A percentile compares a stretch with the other conserved stretches of the same genome.
Evolutionary conservation across 2,329 filamentous ascomycete species (phyloP).

Genomic region (Penicillium italicum): DNA sequence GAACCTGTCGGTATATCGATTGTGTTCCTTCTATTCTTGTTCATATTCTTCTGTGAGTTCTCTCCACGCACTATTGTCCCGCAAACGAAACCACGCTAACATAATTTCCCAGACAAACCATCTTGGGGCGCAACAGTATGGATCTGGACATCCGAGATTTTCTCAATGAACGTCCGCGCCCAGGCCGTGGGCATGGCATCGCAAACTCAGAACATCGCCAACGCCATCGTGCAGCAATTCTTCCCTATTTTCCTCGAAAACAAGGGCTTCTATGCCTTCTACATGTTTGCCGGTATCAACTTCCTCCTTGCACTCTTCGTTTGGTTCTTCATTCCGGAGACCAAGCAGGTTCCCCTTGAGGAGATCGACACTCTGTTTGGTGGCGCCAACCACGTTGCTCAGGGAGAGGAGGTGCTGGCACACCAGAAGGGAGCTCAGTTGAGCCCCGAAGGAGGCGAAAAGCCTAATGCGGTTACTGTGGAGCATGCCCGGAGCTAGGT

Average conservation of each 20-base stretch:
- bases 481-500: slow-evolving; percentile 19
- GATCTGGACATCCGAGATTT: slow-evolving; percentile 68
- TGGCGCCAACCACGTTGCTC: slow-evolving; percentile 35
- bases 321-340: slow-evolving; percentile 53
- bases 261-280: slow-evolving; percentile 54
- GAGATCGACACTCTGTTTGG: slow-evolving; percentile 40
- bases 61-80: slow-evolving; percentile 1
- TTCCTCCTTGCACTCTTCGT: slow-evolving; percentile 50
- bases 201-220: slow-evolving; percentile 61
- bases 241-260: slow-evolving; percentile 65
- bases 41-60: slow-evolving; percentile 49
- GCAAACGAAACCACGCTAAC: slow-evolving; percentile 23
- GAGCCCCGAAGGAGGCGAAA: slow-evolving; percentile 12
- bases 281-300: slow-evolving; percentile 54
- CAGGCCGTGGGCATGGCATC: slow-evolving; percentile 67
- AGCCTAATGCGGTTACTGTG: slow-evolving; percentile 21
- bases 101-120: slow-evolving; percentile 54
- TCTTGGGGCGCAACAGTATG: slow-evolving; percentile 67
- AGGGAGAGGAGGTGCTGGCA: slow-evolving; percentile 33
- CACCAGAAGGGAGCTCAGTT: slow-evolving; percentile 21
- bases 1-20: slow-evolving; percentile 63
- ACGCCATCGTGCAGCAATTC: slow-evolving; percentile 66
- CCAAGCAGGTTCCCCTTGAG: slow-evolving; percentile 43
- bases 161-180: slow-evolving; percentile 68
- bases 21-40: slow-evolving; percentile 64